Base-by-base conservation (phyloP, 805 yeast genomes). In the Yarrowia sp. region DNA sequence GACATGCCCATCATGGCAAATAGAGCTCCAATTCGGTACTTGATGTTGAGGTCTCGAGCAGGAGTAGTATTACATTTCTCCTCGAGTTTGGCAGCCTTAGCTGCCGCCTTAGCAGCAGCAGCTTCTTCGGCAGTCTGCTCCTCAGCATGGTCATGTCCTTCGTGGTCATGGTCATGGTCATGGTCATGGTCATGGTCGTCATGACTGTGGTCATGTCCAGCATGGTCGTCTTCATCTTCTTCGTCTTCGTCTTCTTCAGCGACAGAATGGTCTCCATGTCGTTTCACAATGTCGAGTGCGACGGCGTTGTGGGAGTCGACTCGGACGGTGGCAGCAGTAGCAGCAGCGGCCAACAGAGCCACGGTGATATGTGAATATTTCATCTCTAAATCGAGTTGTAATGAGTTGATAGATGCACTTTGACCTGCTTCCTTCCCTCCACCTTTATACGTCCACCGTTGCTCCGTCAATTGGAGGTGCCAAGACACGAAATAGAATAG, bases 1-100 rank as follows among this genome's bases (percentile, higher is more conserved):
- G 77, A 73, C 5, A 78, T 74, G 1, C 70, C 73, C 52, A 78
- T 67, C 62, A 78, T 72, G 28, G 74, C 80, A 66, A 78, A 78
- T 16, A 78, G 64, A 4, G 74, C 68, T 0, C 78, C 78, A 35
- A 75, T 67, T 63, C 78, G 67, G 41, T 74, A 68, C 0, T 71
- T 70, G 26, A 75, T 70, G 62, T 75, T 65, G 52, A 73, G 72
- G 38, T 74, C 75, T 52, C 77, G 67, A 1, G 7, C 41, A 21
- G 63, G 63, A 11, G 63, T n/a, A n/a, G n/a, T 58, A 32, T 41
- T 43, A 21, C 63, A 58, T 12, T 5, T 16, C 17, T 58, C 63
- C 2, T 46, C 61, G 12, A 54, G 61, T 19, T 24, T 24, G 48
- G 48, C 48, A 9, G 46, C 61, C 26, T 36, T 51, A 4, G 59